Conservation (phyloP, 176 grass and related monocot species). For the Oryza rufipogon region DNA sequence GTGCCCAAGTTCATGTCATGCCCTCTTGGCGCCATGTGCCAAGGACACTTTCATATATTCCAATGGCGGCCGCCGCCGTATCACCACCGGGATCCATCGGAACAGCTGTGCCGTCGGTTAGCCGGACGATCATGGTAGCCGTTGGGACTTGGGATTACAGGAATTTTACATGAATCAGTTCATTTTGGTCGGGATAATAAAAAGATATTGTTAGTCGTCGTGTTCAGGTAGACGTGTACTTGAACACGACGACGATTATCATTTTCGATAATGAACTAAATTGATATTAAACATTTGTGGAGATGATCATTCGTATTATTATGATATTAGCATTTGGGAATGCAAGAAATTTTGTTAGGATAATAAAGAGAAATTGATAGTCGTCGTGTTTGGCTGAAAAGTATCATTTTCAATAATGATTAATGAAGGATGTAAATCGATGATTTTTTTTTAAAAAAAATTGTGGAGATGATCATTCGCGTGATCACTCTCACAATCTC, state of each 20-base stretch:
- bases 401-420: not conserved
- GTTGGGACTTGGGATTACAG: no score
- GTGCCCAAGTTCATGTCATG: conserved; percentile 36
- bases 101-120: conserved; percentile 21
- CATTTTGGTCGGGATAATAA: no score
- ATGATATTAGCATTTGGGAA: no score
- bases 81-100: not conserved
- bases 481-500: not conserved
- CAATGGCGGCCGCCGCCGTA: not conserved
- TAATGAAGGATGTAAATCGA: not conserved
- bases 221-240: no score
- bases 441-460: not conserved
- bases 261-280: not conserved
- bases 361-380: no score
- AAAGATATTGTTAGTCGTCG: no score
- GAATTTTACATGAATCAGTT: no score
- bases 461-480: not conserved
- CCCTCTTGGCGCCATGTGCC: conserved; percentile 64
- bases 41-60: conserved; percentile 56
- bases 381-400: no score
- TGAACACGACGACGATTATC: not conserved
- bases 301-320: no score
- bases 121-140: not conserved
- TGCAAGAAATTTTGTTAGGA: no score
- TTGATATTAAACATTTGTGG: no score